Conservation (phyloP, 2,329 filamentous ascomycete species). For the Periconia digitata region DNA sequence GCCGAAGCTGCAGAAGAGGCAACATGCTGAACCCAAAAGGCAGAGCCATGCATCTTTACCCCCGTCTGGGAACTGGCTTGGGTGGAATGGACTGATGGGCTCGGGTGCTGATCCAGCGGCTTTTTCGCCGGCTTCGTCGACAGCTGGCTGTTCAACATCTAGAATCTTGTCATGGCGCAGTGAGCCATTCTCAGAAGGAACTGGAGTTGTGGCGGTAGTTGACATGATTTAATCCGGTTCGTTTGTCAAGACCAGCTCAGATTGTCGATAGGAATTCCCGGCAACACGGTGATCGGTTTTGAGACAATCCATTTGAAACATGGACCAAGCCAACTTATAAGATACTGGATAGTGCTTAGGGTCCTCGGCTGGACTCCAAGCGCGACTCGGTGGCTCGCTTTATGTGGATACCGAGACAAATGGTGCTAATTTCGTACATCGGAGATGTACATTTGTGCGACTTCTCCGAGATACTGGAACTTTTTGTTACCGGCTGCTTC, state of each 20-base stretch:
- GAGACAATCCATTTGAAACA: background rate
- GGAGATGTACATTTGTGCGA: background rate
- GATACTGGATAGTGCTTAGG: too few relatives aligned
- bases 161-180: background rate
- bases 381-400: background rate
- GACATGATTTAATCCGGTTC: background rate
- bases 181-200: background rate
- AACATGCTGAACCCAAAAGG: slow-evolving; percentile 28
- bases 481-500: too few relatives aligned
- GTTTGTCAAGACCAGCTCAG: too few relatives aligned
- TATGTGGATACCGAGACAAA: background rate
- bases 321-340: too few relatives aligned
- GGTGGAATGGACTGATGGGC: slow-evolving; percentile 26
- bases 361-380: too few relatives aligned
- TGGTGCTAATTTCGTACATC: background rate
- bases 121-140: slow-evolving; percentile 12
- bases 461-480: too few relatives aligned
- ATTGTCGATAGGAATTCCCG: background rate
- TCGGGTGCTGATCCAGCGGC: slow-evolving; percentile 11
- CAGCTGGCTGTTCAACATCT: slow-evolving; percentile 11
- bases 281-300: background rate
- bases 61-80: slow-evolving; percentile 41
- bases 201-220: background rate
- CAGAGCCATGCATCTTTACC: slow-evolving; percentile 39
- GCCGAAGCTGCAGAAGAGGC: slow-evolving; percentile 41